Percentiles rank a stretch among this genome's conserved stretches.
These are phyloP conservation scores for Ehretia macrophylla DNA, from an alignment of 257 asterid genomes.

Conservation along the genomic window DNA sequence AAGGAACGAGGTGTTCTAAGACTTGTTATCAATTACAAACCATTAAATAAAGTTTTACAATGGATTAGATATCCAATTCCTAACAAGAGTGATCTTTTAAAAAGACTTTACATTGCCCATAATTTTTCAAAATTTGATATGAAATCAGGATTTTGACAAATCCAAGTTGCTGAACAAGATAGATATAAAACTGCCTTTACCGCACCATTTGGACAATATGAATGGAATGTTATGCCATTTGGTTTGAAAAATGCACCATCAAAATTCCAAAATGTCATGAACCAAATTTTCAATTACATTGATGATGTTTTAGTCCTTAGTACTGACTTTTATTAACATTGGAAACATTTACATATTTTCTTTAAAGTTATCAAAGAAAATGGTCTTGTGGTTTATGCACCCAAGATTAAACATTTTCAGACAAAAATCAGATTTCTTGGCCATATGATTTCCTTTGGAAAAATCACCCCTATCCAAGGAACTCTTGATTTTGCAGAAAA, in stretches of 20 bases:
- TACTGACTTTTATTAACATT: too few relatives aligned
- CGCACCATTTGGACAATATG: background rate
- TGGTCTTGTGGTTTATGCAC: too few relatives aligned
- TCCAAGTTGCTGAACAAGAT: background rate
- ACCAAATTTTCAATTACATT: too few relatives aligned
- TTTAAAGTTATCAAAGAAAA: too few relatives aligned
- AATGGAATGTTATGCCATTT: background rate
- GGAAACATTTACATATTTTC: too few relatives aligned
- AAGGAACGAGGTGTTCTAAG: background rate
- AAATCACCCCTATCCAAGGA: too few relatives aligned
- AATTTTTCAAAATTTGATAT: conserved; percentile 6
- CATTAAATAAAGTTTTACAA: background rate
- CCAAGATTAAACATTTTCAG: too few relatives aligned
- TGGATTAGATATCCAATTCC: conserved; percentile 5
- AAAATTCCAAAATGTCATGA: background rate
- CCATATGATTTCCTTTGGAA: too few relatives aligned
- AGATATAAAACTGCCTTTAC: background rate
- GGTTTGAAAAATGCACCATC: background rate
- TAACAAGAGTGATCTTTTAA: background rate
- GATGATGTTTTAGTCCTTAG: background rate
- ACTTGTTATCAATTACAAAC: background rate
- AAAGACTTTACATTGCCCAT: background rate
- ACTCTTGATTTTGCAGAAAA: too few relatives aligned
- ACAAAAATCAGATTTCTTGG: too few relatives aligned
- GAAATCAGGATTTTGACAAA: conserved; percentile 3